Evolutionary conservation across 805 yeast species (phyloP).

Genomic region (Cyberlindnera mycetangii): DNA sequence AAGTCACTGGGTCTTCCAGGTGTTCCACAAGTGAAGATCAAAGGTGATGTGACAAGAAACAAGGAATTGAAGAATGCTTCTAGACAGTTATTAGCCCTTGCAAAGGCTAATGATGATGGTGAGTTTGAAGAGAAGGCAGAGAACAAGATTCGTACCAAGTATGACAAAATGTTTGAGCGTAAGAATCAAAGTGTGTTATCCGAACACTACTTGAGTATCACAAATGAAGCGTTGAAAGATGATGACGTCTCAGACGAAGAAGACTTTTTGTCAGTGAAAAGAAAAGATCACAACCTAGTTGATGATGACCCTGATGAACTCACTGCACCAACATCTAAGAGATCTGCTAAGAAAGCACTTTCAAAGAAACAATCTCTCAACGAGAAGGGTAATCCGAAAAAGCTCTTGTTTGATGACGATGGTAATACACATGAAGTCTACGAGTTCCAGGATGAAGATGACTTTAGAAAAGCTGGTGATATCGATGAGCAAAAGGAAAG

Average conservation of each 20-base stretch:
- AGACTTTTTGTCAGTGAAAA: conserved; percentile 78
- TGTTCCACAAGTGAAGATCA: conserved; percentile 86
- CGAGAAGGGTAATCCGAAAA: conserved; percentile 66
- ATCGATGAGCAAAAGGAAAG: conserved; percentile 64
- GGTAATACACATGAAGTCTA: conserved; percentile 90
- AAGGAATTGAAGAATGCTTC: conserved; percentile 82
- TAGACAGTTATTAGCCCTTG: conserved; percentile 58
- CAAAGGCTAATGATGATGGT: conserved; percentile 63
- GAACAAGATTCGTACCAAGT: conserved; percentile 71
- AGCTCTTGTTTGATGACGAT: conserved; percentile 87
- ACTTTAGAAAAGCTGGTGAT: conserved; percentile 68
- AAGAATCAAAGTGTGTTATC: conserved; percentile 89
- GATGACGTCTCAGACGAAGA: conserved; percentile 35
- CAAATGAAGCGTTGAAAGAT: conserved; percentile 38
- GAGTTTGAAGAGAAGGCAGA: conserved; percentile 38
- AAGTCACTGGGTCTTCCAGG: conserved; percentile 91
- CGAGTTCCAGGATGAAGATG: conserved; percentile 87
- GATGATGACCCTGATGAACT: conserved; percentile 66
- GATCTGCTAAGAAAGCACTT: conserved; percentile 80
- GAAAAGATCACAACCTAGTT: conserved; percentile 67
- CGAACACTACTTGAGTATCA: conserved; percentile 79
- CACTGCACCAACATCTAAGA: conserved; percentile 67
- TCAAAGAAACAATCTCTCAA: conserved; percentile 74
- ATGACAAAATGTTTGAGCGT: conserved; percentile 94
- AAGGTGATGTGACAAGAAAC: conserved; percentile 42